Base-by-base conservation (phyloP, 2,329 filamentous ascomycete species). In the Reticulascus tulasneorum region DNA sequence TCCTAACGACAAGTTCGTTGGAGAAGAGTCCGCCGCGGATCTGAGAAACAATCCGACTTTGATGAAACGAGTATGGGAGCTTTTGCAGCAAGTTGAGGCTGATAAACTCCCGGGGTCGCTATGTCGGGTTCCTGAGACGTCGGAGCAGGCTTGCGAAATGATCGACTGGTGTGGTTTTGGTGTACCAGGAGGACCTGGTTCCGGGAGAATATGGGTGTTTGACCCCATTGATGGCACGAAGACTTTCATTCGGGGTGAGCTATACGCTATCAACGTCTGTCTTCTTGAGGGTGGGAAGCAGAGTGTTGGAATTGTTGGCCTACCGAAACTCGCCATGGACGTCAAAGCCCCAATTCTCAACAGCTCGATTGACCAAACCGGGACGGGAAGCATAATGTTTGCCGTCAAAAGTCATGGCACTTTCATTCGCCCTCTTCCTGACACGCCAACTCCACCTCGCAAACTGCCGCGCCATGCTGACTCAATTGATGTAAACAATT, bases 201-300 rank as follows among this genome's bases (percentile, higher is more conserved):
- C 35, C 32, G 67, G 65, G 7, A 53, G 73, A 11, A 66, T 68
- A 8, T 79, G 75, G 75, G 64, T 79, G 0, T 77, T 79, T 47
- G 75, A 79, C 47, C 75, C 75, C 1, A 78, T 79, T 20, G 75
- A 79, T 44, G 75, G 75, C 7, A 79, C 75, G 3, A 69, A 73
- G 55, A 76, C 73, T 1, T 79, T 75, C 35, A 59, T 79, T 8
- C 56, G 60, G 9, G 67, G 70, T 6, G 59, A 75, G 46, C 65
- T 75, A 29, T 79, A 78, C 45, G 75, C 73, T 37, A 71, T 78
- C 53, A 79, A 79, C 39, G 61, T 76, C 13, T 73, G 64, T 3
- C 61, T 79, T 4, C 51, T 79, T 4, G 58, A 69, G 21, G 69
- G 66, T 18, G 70, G 73, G 4, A 53, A 58, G 38, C 73, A 79